A percentile compares a stretch with the other conserved stretches of the same genome.
These are phyloP conservation scores for Ambrosia artemisiifolia DNA, from an alignment of 129 eudicot genomes.

Conservation along the genomic window DNA sequence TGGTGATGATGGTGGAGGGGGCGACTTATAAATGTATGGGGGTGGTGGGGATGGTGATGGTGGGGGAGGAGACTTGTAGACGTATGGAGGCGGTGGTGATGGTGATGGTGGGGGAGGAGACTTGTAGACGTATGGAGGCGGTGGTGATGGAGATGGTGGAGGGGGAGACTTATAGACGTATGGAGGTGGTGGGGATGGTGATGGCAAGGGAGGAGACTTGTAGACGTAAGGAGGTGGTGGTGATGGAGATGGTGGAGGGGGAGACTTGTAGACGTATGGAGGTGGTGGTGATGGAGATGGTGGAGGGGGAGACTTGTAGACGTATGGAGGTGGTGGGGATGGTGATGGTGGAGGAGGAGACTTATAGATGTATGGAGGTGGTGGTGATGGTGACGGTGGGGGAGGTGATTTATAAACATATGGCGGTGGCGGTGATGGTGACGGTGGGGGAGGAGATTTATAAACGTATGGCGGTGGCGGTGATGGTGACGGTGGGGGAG, in stretches of 20 bases:
- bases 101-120: background rate
- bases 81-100: background rate
- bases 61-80: conserved; percentile 12
- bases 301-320: background rate
- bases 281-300: background rate
- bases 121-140: background rate
- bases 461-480: background rate
- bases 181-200: background rate
- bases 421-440: background rate
- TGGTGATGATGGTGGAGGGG: conserved; percentile 9
- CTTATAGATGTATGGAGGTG: background rate
- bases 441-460: background rate
- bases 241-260: background rate
- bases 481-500: background rate
- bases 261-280: background rate
- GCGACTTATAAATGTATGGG: background rate
- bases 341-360: conserved; percentile 3
- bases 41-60: conserved; percentile 16
- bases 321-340: conserved; percentile 1
- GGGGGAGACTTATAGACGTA: background rate
- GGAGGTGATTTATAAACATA: background rate
- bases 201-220: background rate
- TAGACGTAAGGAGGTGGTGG: conserved; percentile 1
- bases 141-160: background rate
- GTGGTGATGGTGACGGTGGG: background rate